phyloP scores from a whole-genome alignment of 495 filamentous ascomycete species.

The Hypoxylon rickii region DNA sequence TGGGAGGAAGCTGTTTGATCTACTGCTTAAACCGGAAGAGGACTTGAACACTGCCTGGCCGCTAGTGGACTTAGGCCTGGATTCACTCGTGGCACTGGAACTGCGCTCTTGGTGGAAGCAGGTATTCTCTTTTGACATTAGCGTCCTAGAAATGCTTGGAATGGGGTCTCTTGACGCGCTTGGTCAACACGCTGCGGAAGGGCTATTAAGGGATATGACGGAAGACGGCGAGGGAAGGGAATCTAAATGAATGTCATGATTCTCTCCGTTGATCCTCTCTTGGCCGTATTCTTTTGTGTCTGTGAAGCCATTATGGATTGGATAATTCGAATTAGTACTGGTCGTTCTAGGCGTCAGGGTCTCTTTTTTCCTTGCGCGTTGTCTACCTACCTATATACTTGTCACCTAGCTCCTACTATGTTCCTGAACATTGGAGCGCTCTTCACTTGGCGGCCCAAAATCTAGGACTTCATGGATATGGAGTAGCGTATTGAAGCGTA shows the following conservation, averaged over 20 bases:
- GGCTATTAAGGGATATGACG: background rate
- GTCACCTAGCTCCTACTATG: too few species aligned
- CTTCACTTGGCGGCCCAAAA: too few species aligned
- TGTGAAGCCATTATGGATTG: background rate
- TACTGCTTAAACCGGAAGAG: slow-evolving; percentile 47
- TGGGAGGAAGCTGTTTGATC: slow-evolving; percentile 38
- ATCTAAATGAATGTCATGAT: slow-evolving; percentile 3
- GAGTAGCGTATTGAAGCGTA: too few species aligned
- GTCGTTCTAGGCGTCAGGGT: too few species aligned
- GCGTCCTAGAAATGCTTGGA: slow-evolving; percentile 30
- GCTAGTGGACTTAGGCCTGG: slow-evolving; percentile 45
- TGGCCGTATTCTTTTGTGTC: background rate
- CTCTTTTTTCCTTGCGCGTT: too few species aligned
- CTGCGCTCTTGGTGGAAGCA: slow-evolving; percentile 52
- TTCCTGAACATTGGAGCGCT: too few species aligned
- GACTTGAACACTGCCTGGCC: slow-evolving; percentile 44
- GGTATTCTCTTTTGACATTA: slow-evolving; percentile 37
- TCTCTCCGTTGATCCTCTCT: background rate
- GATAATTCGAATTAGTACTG: too few species aligned
- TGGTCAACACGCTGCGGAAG: slow-evolving; percentile 13
- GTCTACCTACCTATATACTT: too few species aligned
- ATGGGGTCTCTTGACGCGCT: slow-evolving; percentile 27
- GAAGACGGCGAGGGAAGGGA: slow-evolving; percentile 14
- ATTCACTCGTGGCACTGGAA: slow-evolving; percentile 55
- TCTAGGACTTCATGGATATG: too few species aligned